phyloP scores from a whole-genome alignment of 1,284 basidiomycete species.

The Thecaphora thlaspeos region DNA sequence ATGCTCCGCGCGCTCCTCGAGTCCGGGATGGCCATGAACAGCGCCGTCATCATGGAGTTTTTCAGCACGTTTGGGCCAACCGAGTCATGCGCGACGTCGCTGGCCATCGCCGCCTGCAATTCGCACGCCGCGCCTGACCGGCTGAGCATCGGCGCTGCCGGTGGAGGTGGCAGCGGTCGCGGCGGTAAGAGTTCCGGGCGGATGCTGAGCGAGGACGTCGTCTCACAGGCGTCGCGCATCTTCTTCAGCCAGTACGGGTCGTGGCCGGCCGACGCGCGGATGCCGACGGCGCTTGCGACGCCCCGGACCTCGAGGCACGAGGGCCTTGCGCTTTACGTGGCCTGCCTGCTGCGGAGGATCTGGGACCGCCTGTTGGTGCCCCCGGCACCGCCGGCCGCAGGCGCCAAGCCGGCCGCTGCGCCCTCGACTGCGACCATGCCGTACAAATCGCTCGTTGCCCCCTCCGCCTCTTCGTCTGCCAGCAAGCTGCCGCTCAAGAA shows the following conservation, averaged over 20 bases:
- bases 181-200: conserved; percentile 6
- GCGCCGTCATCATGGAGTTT: conserved; percentile 50
- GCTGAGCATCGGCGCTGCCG: conserved; percentile 5
- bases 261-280: conserved; percentile 46
- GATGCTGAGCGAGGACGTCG: conserved; percentile 45
- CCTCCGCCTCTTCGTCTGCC: neutral
- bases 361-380: conserved; percentile 70
- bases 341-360: conserved; percentile 77
- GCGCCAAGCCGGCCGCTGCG: conserved; percentile 10
- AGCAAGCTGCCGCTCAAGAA: conserved; percentile 25
- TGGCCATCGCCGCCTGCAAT: conserved; percentile 65
- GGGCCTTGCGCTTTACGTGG: conserved; percentile 82
- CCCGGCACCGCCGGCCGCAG: conserved; percentile 22
- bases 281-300: conserved; percentile 29
- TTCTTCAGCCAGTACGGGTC: conserved; percentile 50
- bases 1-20: conserved; percentile 65
- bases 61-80: conserved; percentile 48
- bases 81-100: conserved; percentile 84
- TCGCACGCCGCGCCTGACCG: conserved; percentile 36
- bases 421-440: conserved; percentile 12
- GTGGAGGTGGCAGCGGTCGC: neutral
- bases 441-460: conserved; percentile 14
- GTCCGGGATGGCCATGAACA: conserved; percentile 34
- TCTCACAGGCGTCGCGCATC: conserved; percentile 48
- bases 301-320: conserved; percentile 67